phyloP scores from a whole-genome alignment of 305 asterid genomes.

The Fraxinus baroniana region DNA sequence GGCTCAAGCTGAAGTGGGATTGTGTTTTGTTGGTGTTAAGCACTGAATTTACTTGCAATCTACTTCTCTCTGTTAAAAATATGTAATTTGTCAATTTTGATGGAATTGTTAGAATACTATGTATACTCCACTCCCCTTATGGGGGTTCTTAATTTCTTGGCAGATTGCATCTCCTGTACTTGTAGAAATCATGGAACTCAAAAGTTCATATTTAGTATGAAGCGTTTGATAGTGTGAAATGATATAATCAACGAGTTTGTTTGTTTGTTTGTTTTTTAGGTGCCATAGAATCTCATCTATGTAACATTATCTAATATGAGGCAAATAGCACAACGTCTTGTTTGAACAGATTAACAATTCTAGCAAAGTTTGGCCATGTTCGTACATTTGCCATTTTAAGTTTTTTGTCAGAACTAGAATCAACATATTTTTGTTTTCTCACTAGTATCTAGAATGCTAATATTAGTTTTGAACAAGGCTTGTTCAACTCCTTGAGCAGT shows the following conservation, averaged over 20 bases:
- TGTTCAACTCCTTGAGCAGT: neutral
- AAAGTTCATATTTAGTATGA: neutral
- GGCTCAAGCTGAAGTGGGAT: conserved; percentile 96
- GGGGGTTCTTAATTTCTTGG: neutral
- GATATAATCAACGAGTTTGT: neutral
- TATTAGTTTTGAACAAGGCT: neutral
- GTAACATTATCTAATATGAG: neutral
- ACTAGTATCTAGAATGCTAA: neutral
- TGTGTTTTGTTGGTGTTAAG: conserved; percentile 88
- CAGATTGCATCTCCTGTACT: neutral
- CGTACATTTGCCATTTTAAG: neutral
- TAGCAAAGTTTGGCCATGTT: neutral
- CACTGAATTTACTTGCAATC: conserved; percentile 31
- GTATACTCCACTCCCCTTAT: neutral
- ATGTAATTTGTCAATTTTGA: conserved; percentile 24
- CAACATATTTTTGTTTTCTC: neutral
- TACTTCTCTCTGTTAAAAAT: neutral
- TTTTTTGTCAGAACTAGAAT: neutral
- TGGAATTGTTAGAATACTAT: neutral
- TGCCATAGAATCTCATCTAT: neutral
- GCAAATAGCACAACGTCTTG: neutral
- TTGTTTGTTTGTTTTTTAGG: neutral
- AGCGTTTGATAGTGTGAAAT: neutral
- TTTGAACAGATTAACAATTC: neutral
- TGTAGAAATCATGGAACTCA: neutral